Conservation (phyloP, 169 alveolate species). For the Eimeria sp. region DNA sequence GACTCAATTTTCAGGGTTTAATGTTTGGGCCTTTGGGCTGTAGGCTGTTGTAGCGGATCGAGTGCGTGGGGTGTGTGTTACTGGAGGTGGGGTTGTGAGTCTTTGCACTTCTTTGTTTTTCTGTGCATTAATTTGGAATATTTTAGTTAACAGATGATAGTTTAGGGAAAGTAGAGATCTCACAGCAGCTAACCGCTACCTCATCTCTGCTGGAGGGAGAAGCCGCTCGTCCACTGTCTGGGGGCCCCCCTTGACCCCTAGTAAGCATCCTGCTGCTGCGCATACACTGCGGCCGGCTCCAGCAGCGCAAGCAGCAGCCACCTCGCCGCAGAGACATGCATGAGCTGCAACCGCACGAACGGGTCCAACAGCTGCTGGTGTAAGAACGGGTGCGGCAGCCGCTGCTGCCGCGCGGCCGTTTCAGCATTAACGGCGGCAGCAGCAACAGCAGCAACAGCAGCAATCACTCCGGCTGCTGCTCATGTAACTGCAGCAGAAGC, state of each 20-base stretch:
- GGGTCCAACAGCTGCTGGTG: neutral
- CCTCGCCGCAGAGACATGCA: neutral
- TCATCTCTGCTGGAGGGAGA: neutral
- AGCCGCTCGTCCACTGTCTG: neutral
- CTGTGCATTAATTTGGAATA: neutral
- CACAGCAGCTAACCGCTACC: neutral
- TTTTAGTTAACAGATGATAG: neutral
- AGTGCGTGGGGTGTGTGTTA: slow-evolving; percentile 51
- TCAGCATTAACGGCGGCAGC: neutral
- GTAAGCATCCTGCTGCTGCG: neutral
- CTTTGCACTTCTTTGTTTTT: neutral
- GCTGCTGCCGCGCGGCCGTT: neutral
- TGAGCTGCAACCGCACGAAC: neutral
- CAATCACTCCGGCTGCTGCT: slow-evolving; percentile 11
- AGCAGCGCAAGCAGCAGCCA: neutral
- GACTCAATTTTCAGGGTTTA: neutral
- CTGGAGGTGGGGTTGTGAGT: slow-evolving; percentile 7
- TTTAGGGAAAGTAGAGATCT: neutral
- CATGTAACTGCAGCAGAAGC: neutral
- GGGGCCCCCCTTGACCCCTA: neutral
- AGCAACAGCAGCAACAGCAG: neutral
- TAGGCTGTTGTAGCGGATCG: neutral
- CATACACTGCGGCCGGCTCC: neutral
- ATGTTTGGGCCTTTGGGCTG: neutral
- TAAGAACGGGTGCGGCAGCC: neutral